Conservation (phyloP, 331 rosid species). For the Telfairia occidentalis region DNA sequence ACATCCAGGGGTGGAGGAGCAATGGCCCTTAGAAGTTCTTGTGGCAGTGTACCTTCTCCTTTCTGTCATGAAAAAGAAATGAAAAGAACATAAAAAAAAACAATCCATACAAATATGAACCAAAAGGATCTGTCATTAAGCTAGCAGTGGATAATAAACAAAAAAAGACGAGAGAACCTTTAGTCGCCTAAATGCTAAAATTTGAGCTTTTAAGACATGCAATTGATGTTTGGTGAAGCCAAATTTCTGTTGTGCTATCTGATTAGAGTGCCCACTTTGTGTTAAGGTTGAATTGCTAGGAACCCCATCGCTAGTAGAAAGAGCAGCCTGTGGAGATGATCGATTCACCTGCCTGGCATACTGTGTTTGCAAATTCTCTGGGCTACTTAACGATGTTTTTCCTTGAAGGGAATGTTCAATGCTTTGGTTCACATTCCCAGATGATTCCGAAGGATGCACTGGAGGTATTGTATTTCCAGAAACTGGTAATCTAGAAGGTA, state of each 20-base stretch:
- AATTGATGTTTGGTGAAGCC: slow-evolving; percentile 87
- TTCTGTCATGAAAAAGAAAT: slow-evolving; percentile 45
- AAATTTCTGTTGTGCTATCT: slow-evolving; percentile 37
- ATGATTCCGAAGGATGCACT: slow-evolving; percentile 48
- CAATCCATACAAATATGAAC: slow-evolving; percentile 6
- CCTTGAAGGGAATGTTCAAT: slow-evolving; percentile 41
- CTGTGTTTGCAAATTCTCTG: slow-evolving; percentile 54
- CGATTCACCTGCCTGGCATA: slow-evolving; percentile 49
- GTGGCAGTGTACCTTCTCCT: slow-evolving; percentile 94
- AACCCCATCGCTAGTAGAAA: slow-evolving; percentile 45
- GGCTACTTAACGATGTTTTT: slow-evolving; percentile 37
- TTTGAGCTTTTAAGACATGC: slow-evolving; percentile 97
- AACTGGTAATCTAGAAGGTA: slow-evolving; percentile 49
- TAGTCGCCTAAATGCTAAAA: slow-evolving; percentile 91
- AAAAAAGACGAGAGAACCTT: slow-evolving; percentile 46
- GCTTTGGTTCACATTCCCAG: slow-evolving; percentile 41
- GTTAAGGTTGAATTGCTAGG: slow-evolving; percentile 34
- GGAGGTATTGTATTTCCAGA: slow-evolving; percentile 64
- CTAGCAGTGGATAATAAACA: not conserved
- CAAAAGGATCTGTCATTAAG: not conserved
- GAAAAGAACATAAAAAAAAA: slow-evolving; percentile 13
- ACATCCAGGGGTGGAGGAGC: slow-evolving; percentile 75
- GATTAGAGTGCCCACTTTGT: slow-evolving; percentile 47
- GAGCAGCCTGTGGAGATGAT: slow-evolving; percentile 49
- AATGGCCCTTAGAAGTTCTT: slow-evolving; percentile 90